Base-by-base conservation (phyloP, 495 filamentous ascomycete species). In the Amniculicola lignicola region DNA sequence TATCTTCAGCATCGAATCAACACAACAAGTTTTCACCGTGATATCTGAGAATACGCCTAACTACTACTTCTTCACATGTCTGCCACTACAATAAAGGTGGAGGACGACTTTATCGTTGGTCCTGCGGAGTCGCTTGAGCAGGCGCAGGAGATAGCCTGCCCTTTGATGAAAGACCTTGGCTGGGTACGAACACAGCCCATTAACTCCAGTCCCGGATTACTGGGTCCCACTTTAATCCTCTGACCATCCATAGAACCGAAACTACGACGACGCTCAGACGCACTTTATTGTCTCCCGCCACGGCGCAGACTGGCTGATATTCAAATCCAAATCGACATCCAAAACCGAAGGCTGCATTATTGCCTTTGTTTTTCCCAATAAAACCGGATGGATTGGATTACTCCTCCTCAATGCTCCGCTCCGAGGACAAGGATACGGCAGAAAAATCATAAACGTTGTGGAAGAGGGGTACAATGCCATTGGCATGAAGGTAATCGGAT, bases 311-410 rank as follows among this genome's bases (percentile, higher is more conserved):
- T 64, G 61, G 61, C 51, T 59, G 1, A 15, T 64, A 23, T 12
- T 56, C 16, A 24, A 31, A 3, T 35, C 50, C 4, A 55, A 45
- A 38, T 50, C 53, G 0, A 33, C 37, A 7, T 23, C 19, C 23
- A 64, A 61, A 33, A 45, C 62, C 12, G 62, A 64, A 28, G 62
- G 62, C 45, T 61, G 51, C 43, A 25, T 61, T 25, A 46, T 60
- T 4, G 51, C 45, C 6, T 64, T 64, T 37, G 51, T 23, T 36
- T 64, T 41, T 28, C 39, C 45, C 9, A 64, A 64, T 21, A 24
- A 36, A 39, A 64, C 62, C 3, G 62, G 51, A 1, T 64, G 62
- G 62, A 28, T 64, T 4, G 62, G 62, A 28, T 64, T 57, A 25
- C 61, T 64, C 52, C 27, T 37, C 18, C 23, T 64, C 12, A 64